Evolutionary conservation across 192 early-diverging fungal species (phyloP), one percentile per base, ranked within the genome.

Genomic region (Thoreauomyces humboldtii): DNA sequence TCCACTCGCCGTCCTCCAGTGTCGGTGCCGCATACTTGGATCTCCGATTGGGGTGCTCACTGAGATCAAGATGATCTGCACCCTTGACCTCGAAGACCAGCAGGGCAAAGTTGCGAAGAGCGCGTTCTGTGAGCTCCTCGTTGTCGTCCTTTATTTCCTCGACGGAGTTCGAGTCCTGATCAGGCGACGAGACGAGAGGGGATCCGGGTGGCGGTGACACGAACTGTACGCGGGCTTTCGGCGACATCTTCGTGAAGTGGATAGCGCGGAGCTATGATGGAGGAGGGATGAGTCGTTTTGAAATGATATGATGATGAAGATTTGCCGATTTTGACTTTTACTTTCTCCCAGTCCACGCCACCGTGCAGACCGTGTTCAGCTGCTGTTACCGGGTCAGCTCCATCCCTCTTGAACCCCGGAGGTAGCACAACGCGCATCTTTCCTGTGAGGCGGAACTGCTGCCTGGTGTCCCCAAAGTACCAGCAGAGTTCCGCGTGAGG

Each of bases 381-480:
- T n/a, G n/a, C n/a, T n/a, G n/a, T n/a, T n/a, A n/a, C n/a, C n/a
- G n/a, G n/a, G n/a, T n/a, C n/a, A n/a, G n/a, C n/a, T n/a, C n/a
- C n/a, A n/a, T n/a, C n/a, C 0, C 36, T 53, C n/a, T 17, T 0
- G 21, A 50, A 5, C 7, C 29, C 44, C 3, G 11, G 45, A 17
- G 44, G 44, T 11, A 50, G 4, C 15, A 62, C 60, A 21, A 62
- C 12, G 12, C 24, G 12, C 25, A 47, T 32, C 12, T 19, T 53
- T 6, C 60, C 60, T 12, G 19, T 11, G 21, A 62, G 29, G 11
- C 60, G 42, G 24, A 31, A 32, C 45, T 62, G 60, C 33, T 62
- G 44, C 22, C 60, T 53, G 19, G 60, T 32, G 4, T 62, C 60
- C 32, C 22, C 25, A 44, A 62, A 62, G 45, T 62, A 62, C 60